Conservation (phyloP, 2,329 filamentous ascomycete genomes). For the Sporothrix mexicana region DNA sequence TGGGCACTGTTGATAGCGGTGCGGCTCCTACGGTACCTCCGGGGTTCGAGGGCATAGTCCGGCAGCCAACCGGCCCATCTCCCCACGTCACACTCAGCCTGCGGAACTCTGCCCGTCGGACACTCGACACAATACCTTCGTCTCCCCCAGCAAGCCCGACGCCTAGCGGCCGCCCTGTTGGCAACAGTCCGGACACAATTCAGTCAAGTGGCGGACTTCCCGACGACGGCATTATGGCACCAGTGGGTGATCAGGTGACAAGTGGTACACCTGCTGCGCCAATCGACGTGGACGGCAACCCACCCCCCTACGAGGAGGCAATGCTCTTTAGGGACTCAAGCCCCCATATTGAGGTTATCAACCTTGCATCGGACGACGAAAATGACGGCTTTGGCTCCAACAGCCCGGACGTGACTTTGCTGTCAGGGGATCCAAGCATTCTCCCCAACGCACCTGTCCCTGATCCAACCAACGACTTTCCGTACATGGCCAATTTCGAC, state of each 20-base stretch:
- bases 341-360: conserved; percentile 53
- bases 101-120: conserved; percentile 51
- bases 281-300: conserved; percentile 38
- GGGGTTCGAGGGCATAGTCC: not conserved
- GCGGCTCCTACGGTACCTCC: not conserved
- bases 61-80: conserved; percentile 5
- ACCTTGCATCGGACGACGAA: conserved; percentile 49
- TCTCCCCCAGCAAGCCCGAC: conserved; percentile 46
- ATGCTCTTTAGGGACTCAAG: conserved; percentile 51
- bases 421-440: conserved; percentile 34
- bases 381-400: conserved; percentile 38
- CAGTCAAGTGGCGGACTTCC: conserved; percentile 38
- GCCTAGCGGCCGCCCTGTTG: conserved; percentile 5
- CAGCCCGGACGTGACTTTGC: conserved; percentile 39
- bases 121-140: conserved; percentile 50
- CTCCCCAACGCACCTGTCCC: conserved; percentile 38
- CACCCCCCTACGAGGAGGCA: conserved; percentile 31
- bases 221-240: conserved; percentile 50
- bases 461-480: conserved; percentile 56
- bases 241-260: conserved; percentile 47
- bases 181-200: conserved; percentile 24
- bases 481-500: conserved; percentile 47
- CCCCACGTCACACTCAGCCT: conserved; percentile 63
- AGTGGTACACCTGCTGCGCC: not conserved
- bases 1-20: not conserved